These are phyloP conservation scores for Plasmodium yoelii DNA, from an alignment of 169 alveolate genomes.

Conservation along the genomic window DNA sequence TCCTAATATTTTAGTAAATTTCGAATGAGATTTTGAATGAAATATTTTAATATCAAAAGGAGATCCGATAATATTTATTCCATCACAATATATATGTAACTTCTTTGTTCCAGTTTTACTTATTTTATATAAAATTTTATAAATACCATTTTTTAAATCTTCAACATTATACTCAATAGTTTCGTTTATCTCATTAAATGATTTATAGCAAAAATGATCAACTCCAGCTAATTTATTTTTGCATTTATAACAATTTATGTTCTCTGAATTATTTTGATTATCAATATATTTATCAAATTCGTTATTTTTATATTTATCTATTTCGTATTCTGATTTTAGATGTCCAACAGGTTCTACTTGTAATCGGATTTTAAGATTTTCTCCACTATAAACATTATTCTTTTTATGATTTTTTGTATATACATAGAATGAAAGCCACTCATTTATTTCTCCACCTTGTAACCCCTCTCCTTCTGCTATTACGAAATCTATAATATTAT, in stretches of 20 bases:
- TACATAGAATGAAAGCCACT: slow-evolving; percentile 83
- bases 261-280: not conserved
- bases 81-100: slow-evolving; percentile 64
- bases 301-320: not conserved
- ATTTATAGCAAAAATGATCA: slow-evolving; percentile 13
- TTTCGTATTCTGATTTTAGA: slow-evolving; percentile 28
- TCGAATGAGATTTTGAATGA: slow-evolving; percentile 22
- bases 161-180: slow-evolving; percentile 40
- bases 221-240: slow-evolving; percentile 3
- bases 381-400: slow-evolving; percentile 40
- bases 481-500: slow-evolving; percentile 37
- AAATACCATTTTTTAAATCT: slow-evolving; percentile 65
- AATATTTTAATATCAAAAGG: slow-evolving; percentile 49
- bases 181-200: slow-evolving; percentile 44
- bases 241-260: slow-evolving; percentile 6
- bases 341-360: slow-evolving; percentile 55
- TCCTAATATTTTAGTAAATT: slow-evolving; percentile 47
- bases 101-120: slow-evolving; percentile 29
- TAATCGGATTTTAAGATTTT: slow-evolving; percentile 43
- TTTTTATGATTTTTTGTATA: slow-evolving; percentile 66
- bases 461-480: slow-evolving; percentile 84
- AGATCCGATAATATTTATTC: slow-evolving; percentile 63
- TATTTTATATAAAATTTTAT: slow-evolving; percentile 43
- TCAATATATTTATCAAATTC: not conserved
- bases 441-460: slow-evolving; percentile 82